Evolutionary conservation across 306 rosid genomes (phyloP).

Genomic region (Quercus aquifolioides): DNA sequence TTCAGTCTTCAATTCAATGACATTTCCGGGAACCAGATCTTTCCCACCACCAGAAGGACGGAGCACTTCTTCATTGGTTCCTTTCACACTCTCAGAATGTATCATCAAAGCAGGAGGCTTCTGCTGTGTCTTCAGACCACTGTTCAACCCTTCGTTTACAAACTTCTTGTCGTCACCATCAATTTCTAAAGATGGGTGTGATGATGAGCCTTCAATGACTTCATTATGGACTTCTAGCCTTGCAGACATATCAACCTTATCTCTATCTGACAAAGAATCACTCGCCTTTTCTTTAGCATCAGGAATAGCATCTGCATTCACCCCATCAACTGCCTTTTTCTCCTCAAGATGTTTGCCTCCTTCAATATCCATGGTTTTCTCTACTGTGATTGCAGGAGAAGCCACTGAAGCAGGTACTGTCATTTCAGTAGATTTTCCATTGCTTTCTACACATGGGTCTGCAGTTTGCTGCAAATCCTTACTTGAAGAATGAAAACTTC

Average conservation of each 20-base stretch:
- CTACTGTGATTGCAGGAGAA: constrained; percentile 18
- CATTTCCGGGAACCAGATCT: constrained; percentile 33
- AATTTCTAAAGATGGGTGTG: constrained; percentile 23
- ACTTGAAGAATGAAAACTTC: constrained; percentile 21
- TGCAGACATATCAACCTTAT: constrained; percentile 24
- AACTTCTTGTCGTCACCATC: constrained; percentile 21
- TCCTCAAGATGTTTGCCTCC: constrained; percentile 25
- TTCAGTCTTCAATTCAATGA: constrained; percentile 31
- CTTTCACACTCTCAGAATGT: constrained; percentile 33
- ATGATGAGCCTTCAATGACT: constrained; percentile 15
- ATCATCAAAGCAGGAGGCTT: constrained; percentile 23
- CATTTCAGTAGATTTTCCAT: constrained; percentile 32
- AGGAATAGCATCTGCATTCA: constrained; percentile 21
- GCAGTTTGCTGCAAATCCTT: constrained; percentile 23
- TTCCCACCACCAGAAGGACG: constrained; percentile 27
- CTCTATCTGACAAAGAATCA: constrained; percentile 21
- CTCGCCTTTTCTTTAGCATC: constrained; percentile 21
- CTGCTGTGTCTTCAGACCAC: constrained; percentile 25
- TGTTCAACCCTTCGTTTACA: constrained; percentile 14
- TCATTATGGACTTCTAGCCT: constrained; percentile 32
- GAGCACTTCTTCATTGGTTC: constrained; percentile 19
- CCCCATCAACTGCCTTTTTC: constrained; percentile 25
- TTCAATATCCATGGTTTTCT: constrained; percentile 36
- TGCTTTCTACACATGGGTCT: constrained; percentile 28
- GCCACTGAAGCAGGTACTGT: constrained; percentile 17